Conservation (phyloP, 208 protist genomes). For the Acanthamoeba sp. region DNA sequence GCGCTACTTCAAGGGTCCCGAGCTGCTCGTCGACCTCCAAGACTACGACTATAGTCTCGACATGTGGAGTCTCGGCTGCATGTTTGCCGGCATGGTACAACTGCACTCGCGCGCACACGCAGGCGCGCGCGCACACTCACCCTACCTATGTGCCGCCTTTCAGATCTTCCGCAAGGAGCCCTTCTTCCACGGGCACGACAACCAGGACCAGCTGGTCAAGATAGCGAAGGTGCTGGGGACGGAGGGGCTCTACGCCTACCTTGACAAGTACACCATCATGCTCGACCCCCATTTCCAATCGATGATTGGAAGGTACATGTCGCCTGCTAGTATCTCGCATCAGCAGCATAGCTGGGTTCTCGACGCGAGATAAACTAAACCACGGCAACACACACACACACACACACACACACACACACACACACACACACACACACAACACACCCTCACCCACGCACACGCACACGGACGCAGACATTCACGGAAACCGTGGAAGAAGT, state of each 20-base stretch:
- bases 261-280: conserved; percentile 97
- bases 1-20: conserved; percentile 98
- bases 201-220: conserved; percentile 98
- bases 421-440: not conserved
- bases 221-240: conserved; percentile 96
- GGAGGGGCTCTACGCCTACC: conserved; percentile 94
- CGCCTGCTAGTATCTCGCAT: conserved; percentile 1
- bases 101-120: not conserved
- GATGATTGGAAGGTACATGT: conserved; percentile 91
- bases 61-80: conserved; percentile 99
- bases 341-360: too few relatives aligned
- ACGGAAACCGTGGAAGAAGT: conserved; percentile 95
- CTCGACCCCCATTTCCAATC: conserved; percentile 93
- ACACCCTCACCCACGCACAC: not conserved
- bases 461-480: conserved; percentile 86
- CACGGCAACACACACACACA: too few relatives aligned
- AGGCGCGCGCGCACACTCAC: not conserved
- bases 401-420: too few relatives aligned
- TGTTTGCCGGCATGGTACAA: conserved; percentile 97
- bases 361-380: too few relatives aligned
- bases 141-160: not conserved
- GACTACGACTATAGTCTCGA: conserved; percentile 99
- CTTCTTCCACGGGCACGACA: conserved; percentile 99
- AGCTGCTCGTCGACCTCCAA: conserved; percentile 97
- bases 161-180: conserved; percentile 98